Percentiles rank a stretch among this genome's conserved stretches.
Conservation (phyloP, 1,284 basidiomycete species). For the Trichosporon sp. region DNA sequence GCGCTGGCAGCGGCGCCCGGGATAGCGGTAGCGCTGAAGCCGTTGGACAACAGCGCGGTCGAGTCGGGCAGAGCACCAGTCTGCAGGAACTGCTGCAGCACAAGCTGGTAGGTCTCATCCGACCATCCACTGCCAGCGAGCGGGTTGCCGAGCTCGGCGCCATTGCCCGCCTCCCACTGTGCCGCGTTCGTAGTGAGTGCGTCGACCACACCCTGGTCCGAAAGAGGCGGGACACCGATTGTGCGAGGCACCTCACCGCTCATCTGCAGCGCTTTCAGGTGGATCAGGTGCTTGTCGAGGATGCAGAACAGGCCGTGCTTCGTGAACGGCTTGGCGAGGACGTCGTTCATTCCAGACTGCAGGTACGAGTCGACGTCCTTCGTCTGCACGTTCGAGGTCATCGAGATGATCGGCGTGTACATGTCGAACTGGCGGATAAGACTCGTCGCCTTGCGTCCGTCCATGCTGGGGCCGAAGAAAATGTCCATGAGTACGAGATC, state of each 20-base stretch:
- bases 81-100: slow-evolving; percentile 45
- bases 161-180: slow-evolving; percentile 30
- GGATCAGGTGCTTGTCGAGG: slow-evolving; percentile 94
- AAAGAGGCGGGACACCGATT: slow-evolving; percentile 71
- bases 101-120: slow-evolving; percentile 53
- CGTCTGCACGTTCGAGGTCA: slow-evolving; percentile 92
- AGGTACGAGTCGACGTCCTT: slow-evolving; percentile 52
- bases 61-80: slow-evolving; percentile 43
- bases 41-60: slow-evolving; percentile 21
- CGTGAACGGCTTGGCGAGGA: slow-evolving; percentile 93
- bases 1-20: neutral
- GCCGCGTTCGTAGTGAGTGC: slow-evolving; percentile 48
- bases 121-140: slow-evolving; percentile 52
- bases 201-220: slow-evolving; percentile 64
- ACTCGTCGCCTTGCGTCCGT: slow-evolving; percentile 69
- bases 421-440: slow-evolving; percentile 90
- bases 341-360: slow-evolving; percentile 83
- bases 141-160: slow-evolving; percentile 44
- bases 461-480: slow-evolving; percentile 55
- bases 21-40: slow-evolving; percentile 17
- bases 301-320: slow-evolving; percentile 86
- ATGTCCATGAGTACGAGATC: slow-evolving; percentile 90
- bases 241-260: slow-evolving; percentile 67
- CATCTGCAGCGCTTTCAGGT: slow-evolving; percentile 87
- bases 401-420: slow-evolving; percentile 88